Percentiles rank a stretch among this genome's conserved stretches.
Evolutionary conservation across 495 filamentous ascomycete species (phyloP).

Genomic region (Astrothelium subdiscretum): DNA sequence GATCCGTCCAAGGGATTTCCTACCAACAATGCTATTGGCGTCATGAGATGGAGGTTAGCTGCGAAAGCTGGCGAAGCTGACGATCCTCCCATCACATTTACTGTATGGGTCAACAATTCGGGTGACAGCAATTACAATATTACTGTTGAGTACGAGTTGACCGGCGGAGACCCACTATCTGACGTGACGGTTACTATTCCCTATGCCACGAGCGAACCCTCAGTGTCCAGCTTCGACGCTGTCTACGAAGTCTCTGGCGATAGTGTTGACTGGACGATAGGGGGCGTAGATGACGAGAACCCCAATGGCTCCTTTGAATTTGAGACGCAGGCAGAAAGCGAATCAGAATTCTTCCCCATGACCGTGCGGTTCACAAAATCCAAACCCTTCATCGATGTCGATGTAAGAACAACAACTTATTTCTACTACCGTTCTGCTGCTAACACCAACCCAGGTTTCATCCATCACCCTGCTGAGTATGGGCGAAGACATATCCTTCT

Average conservation of each 20-base stretch:
- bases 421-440: constrained; percentile 1
- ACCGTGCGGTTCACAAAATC: constrained; percentile 77
- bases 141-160: constrained; percentile 89
- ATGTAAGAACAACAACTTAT: constrained; percentile 48
- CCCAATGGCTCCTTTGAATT: constrained; percentile 82
- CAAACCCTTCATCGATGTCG: constrained; percentile 77
- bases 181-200: constrained; percentile 84
- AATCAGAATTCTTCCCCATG: constrained; percentile 96
- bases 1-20: constrained; percentile 80
- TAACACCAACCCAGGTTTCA: constrained; percentile 42
- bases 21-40: constrained; percentile 76
- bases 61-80: constrained; percentile 60
- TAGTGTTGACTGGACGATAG: constrained; percentile 85
- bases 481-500: constrained; percentile 73
- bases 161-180: constrained; percentile 58
- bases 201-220: constrained; percentile 67
- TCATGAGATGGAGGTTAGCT: constrained; percentile 75
- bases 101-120: constrained; percentile 87
- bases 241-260: constrained; percentile 90
- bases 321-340: constrained; percentile 70
- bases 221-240: constrained; percentile 85
- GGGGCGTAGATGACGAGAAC: constrained; percentile 68
- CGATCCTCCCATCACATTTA: constrained; percentile 77
- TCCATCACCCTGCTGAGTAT: constrained; percentile 64
- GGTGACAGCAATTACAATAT: constrained; percentile 65